Percentiles rank a stretch among this genome's conserved stretches.
These are phyloP conservation scores for Tuber melanosporum DNA, from an alignment of 495 filamentous ascomycete species.

Conservation along the genomic window DNA sequence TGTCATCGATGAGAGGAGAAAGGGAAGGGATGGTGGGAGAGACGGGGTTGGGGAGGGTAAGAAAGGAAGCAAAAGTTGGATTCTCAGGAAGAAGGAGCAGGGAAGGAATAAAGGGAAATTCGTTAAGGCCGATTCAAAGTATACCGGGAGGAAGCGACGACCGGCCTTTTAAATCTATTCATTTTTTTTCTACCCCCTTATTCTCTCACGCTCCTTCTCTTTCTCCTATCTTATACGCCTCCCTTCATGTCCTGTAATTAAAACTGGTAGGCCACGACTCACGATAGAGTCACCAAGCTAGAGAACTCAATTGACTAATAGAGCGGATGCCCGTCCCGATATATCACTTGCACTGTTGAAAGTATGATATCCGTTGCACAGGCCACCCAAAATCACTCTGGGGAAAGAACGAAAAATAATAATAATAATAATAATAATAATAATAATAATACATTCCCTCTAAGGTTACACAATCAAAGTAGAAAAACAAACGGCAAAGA, in stretches of 20 bases:
- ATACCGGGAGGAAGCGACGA: conserved; percentile 79
- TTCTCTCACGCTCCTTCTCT: not conserved
- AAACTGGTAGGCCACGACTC: not conserved
- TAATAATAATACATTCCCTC: not conserved
- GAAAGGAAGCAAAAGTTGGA: conserved; percentile 85
- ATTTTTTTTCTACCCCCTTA: not conserved
- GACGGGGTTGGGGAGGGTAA: conserved; percentile 50
- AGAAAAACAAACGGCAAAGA: conserved; percentile 8
- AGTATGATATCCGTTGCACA: not conserved
- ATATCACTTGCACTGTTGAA: not conserved
- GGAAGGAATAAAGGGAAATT: conserved; percentile 91
- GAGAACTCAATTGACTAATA: not conserved
- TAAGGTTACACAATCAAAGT: conserved; percentile 7
- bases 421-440: not conserved
- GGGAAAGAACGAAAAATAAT: not conserved
- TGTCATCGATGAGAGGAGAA: conserved; percentile 64
- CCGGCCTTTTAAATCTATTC: conserved; percentile 18
- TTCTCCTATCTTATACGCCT: too few species aligned
- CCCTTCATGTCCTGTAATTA: not conserved
- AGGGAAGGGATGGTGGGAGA: conserved; percentile 45
- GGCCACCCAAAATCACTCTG: not conserved
- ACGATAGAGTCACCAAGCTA: not conserved
- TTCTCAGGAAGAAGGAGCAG: conserved; percentile 89
- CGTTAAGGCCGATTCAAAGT: conserved; percentile 82
- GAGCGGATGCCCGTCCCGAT: not conserved